A percentile compares a stretch with the other conserved stretches of the same genome.
phyloP scores from a whole-genome alignment of 2,329 filamentous ascomycete species.

The Alternaria tenuissima region DNA sequence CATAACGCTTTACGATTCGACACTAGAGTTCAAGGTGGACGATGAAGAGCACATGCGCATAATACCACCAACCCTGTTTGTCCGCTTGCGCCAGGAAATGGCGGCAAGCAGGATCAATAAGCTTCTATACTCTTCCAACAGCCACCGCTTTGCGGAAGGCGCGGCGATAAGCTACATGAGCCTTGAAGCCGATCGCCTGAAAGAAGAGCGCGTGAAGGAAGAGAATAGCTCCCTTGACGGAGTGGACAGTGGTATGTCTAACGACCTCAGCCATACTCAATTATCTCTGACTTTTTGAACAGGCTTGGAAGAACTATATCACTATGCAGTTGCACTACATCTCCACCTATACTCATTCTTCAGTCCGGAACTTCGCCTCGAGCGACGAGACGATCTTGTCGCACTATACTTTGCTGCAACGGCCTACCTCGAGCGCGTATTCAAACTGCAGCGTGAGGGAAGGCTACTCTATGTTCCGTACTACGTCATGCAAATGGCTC shows the following conservation, averaged over 20 bases:
- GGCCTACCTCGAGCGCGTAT: slow-evolving; percentile 68
- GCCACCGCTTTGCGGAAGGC: slow-evolving; percentile 40
- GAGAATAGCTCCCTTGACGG: slow-evolving; percentile 39
- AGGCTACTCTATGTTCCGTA: slow-evolving; percentile 74
- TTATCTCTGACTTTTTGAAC: slow-evolving; percentile 41
- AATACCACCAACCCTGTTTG: slow-evolving; percentile 46
- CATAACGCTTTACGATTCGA: slow-evolving; percentile 80
- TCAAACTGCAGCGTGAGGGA: slow-evolving; percentile 63
- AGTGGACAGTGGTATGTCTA: slow-evolving; percentile 42
- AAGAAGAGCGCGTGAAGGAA: slow-evolving; percentile 42
- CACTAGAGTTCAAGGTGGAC: slow-evolving; percentile 57
- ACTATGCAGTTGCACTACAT: slow-evolving; percentile 77
- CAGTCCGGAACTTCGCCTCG: slow-evolving; percentile 73
- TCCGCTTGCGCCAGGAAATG: slow-evolving; percentile 50
- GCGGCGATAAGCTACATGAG: slow-evolving; percentile 46
- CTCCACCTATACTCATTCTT: slow-evolving; percentile 83
- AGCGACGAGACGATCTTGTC: slow-evolving; percentile 70
- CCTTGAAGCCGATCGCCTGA: slow-evolving; percentile 47
- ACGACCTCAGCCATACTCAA: not conserved
- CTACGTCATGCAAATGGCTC: slow-evolving; percentile 85
- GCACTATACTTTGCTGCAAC: slow-evolving; percentile 77
- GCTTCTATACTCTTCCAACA: slow-evolving; percentile 47
- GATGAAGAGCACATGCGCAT: slow-evolving; percentile 50
- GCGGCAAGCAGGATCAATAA: slow-evolving; percentile 50
- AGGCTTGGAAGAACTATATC: slow-evolving; percentile 66